Evolutionary conservation across 768 basidiomycete genomes (phyloP), one percentile per base, ranked within the genome.

Genomic region (Amanita brunnescens): DNA sequence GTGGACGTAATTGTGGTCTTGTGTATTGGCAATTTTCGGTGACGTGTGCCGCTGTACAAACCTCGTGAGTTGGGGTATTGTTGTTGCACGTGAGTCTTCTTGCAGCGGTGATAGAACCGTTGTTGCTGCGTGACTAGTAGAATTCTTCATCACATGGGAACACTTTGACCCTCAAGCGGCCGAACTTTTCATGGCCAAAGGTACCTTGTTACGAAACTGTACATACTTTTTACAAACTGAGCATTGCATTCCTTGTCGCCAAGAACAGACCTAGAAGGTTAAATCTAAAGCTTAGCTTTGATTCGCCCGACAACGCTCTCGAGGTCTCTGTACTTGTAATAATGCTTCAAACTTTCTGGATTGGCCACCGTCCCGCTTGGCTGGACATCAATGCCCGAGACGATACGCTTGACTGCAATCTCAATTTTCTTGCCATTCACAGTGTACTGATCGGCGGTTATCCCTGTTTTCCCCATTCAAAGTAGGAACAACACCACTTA

Each of bases 391-490:
- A 47, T 29, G 10, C 52, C 51, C 6, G 52, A 53, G 4, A 53
- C 16, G 14, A 53, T 53, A 30, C 38, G 32, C 9, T 53, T 53
- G 12, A 53, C 52, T 1, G 83, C 85, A 30, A 87, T 86, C 64
- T 87, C 86, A 40, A 87, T 85, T 61, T 86, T 87, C 71, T 87
- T 88, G 6, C 79, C 79, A 45, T 87, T 87, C 5, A 85, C 79
- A 0, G 84, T 87, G 55, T 86, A 85, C 86, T 87, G 51, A 9
- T 16, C 26, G 26, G 10, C 23, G 0, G 32, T 23, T 12, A 37
- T 24, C 62, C 52, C 81, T 63, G 5, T 7, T 69, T 0, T 79
- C 47, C 83, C 81, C 0, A 85, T 21, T 5, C 26, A n/a, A 33
- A 39, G n/a, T n/a, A 18, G 18, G 6, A 47, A 26, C 10, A 24